Evolutionary conservation across 2,329 filamentous ascomycete genomes (phyloP).

Genomic region (Fusarium sp.): DNA sequence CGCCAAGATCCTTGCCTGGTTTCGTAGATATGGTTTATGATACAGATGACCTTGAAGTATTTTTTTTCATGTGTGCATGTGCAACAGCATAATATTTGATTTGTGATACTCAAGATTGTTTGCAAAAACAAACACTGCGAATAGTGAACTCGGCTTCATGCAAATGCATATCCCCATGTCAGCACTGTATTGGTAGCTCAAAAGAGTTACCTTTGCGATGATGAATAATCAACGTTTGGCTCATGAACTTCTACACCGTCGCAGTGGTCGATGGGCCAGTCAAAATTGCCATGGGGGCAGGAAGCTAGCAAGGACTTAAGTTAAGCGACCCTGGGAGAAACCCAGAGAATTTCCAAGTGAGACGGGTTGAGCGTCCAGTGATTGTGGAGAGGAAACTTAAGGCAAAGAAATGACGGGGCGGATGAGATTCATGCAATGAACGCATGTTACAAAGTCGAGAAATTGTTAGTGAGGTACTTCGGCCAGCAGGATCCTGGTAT

Average conservation of each 20-base stretch:
- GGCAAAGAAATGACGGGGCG: conserved; percentile 1
- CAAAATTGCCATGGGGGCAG: conserved; percentile 20
- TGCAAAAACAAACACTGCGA: not conserved
- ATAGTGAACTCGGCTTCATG: conserved; percentile 1
- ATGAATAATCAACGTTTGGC: conserved; percentile 11
- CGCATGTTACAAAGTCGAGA: conserved; percentile 24
- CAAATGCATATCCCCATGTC: not conserved
- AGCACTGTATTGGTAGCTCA: conserved; percentile 2
- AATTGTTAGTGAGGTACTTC: conserved; percentile 57
- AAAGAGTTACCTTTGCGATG: conserved; percentile 12
- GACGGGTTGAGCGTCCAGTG: conserved; percentile 28
- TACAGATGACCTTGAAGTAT: too few relatives aligned
- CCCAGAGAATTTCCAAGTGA: conserved; percentile 36
- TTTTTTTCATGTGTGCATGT: too few relatives aligned
- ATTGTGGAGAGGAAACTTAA: conserved; percentile 25
- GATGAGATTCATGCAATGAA: not conserved
- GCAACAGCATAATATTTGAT: too few relatives aligned
- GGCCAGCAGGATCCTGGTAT: conserved; percentile 29
- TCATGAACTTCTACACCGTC: conserved; percentile 15
- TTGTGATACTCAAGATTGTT: not conserved
- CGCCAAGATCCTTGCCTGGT: conserved; percentile 12
- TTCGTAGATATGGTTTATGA: conserved; percentile 8
- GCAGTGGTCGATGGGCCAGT: conserved; percentile 22
- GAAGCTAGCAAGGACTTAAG: conserved; percentile 15
- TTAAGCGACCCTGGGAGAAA: conserved; percentile 34